Evolutionary conservation across 2,329 filamentous ascomycete genomes (phyloP).

Genomic region (Sporothrix schenckii): DNA sequence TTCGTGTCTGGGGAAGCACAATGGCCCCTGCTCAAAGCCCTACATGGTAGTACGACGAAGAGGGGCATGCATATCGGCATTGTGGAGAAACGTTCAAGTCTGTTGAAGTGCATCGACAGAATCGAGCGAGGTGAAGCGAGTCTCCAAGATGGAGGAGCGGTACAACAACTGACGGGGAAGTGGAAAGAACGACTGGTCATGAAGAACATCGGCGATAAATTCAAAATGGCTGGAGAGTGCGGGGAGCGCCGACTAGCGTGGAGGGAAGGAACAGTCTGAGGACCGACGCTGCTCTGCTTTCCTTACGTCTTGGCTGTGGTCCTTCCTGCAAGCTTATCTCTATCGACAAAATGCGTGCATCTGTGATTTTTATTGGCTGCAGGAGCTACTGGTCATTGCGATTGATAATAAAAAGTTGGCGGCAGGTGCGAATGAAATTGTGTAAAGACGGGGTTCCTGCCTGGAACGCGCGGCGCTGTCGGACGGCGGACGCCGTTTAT

Average conservation of each 20-base stretch:
- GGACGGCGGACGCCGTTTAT: neutral
- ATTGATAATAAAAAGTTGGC: constrained; percentile 9
- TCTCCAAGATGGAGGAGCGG: neutral
- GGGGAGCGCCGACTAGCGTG: constrained; percentile 16
- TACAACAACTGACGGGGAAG: neutral
- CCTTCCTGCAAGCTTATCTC: constrained; percentile 23
- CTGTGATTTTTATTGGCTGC: constrained; percentile 20
- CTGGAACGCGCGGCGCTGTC: constrained; percentile 10
- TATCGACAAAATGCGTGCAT: neutral
- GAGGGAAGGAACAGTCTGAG: neutral
- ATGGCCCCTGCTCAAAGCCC: neutral
- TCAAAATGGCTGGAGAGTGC: neutral
- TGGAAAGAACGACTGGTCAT: neutral
- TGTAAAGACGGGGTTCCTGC: neutral
- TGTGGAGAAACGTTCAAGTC: constrained; percentile 3
- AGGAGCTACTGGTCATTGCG: constrained; percentile 14
- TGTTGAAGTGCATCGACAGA: neutral
- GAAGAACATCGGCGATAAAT: neutral
- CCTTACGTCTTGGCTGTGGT: neutral
- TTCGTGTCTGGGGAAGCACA: constrained; percentile 17
- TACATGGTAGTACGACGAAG: neutral
- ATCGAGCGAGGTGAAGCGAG: neutral
- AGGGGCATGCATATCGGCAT: neutral
- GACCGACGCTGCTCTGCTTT: neutral
- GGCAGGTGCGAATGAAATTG: neutral